These are phyloP conservation scores for Myriosclerotinia curreyana DNA, from an alignment of 2,329 filamentous ascomycete species.

Conservation along the genomic window DNA sequence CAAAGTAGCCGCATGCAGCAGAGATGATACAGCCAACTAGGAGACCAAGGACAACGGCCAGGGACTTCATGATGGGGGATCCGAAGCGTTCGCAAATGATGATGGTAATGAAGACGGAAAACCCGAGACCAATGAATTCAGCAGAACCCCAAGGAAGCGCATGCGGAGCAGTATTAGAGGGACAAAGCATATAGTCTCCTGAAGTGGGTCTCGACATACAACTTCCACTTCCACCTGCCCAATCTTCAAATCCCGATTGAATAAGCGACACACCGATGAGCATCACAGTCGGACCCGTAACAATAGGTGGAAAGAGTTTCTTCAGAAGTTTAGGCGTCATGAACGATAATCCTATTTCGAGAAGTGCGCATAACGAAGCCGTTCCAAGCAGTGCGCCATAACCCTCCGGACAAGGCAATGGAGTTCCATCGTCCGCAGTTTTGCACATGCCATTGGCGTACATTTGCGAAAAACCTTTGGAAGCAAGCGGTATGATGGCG, in stretches of 20 bases:
- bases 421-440: slow-evolving; percentile 54
- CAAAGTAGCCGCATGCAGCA: slow-evolving; percentile 75
- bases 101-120: slow-evolving; percentile 76
- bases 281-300: slow-evolving; percentile 69
- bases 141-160: slow-evolving; percentile 74
- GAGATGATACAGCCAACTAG: slow-evolving; percentile 72
- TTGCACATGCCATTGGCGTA: slow-evolving; percentile 47
- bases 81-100: slow-evolving; percentile 79
- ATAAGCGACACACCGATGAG: slow-evolving; percentile 74
- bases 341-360: slow-evolving; percentile 74
- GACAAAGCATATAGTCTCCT: slow-evolving; percentile 61
- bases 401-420: slow-evolving; percentile 69
- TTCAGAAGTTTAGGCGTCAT: slow-evolving; percentile 66
- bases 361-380: slow-evolving; percentile 58
- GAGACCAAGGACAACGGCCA: slow-evolving; percentile 24
- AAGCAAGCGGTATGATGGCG: slow-evolving; percentile 69
- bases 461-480: slow-evolving; percentile 72
- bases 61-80: slow-evolving; percentile 72
- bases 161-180: slow-evolving; percentile 64
- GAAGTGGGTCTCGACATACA: slow-evolving; percentile 50
- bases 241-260: slow-evolving; percentile 68
- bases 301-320: slow-evolving; percentile 74
- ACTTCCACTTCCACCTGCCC: slow-evolving; percentile 70
- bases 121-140: slow-evolving; percentile 76
- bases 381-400: slow-evolving; percentile 77